Evolutionary conservation across 345 rosid genomes (phyloP).

Genomic region (Populus alba): DNA sequence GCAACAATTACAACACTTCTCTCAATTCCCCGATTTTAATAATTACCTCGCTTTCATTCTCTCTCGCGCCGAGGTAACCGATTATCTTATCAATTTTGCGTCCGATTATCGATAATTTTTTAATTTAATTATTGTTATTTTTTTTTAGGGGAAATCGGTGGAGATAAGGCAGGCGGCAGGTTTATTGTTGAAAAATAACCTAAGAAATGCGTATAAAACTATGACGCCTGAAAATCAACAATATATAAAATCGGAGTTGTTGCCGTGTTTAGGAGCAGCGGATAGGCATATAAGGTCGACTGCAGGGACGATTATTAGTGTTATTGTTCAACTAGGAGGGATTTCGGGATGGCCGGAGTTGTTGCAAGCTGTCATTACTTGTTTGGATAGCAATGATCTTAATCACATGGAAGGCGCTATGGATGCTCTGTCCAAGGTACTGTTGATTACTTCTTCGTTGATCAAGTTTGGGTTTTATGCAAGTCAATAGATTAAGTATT

Average conservation of each 20-base stretch:
- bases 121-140: background rate
- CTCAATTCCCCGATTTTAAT: slow-evolving; percentile 93
- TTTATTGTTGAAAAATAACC: slow-evolving; percentile 82
- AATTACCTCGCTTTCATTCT: slow-evolving; percentile 91
- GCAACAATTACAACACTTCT: slow-evolving; percentile 90
- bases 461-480: background rate
- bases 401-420: slow-evolving; percentile 98
- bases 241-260: slow-evolving; percentile 68
- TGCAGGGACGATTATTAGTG: slow-evolving; percentile 82
- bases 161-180: slow-evolving; percentile 99
- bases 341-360: slow-evolving; percentile 86
- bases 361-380: slow-evolving; percentile 71
- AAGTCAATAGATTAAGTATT: background rate
- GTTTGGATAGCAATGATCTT: slow-evolving; percentile 79
- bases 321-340: slow-evolving; percentile 65
- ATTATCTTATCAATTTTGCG: background rate
- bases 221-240: slow-evolving; percentile 62
- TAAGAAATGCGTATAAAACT: slow-evolving; percentile 61
- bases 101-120: background rate
- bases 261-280: slow-evolving; percentile 86
- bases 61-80: slow-evolving; percentile 72
- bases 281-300: slow-evolving; percentile 88
- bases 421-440: slow-evolving; percentile 96
- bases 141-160: slow-evolving; percentile 64
- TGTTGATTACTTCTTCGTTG: background rate